These are phyloP conservation scores for Tubosaeta sp. DNA, from an alignment of 768 basidiomycete species.

Conservation along the genomic window DNA sequence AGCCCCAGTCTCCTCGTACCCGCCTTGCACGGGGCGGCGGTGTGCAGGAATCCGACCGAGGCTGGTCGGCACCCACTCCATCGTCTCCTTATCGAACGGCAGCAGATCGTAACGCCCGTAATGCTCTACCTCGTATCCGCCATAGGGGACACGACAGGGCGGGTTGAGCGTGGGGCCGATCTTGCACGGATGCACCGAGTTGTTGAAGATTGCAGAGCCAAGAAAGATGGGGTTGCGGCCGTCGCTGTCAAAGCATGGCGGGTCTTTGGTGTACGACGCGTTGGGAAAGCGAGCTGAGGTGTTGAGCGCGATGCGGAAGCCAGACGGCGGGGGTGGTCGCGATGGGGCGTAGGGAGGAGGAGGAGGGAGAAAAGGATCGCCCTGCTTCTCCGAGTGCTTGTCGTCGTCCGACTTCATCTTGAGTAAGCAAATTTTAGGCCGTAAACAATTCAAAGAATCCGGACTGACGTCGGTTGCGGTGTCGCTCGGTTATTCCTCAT, in stretches of 20 bases:
- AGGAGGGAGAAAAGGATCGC: not conserved
- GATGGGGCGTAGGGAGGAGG: slow-evolving; percentile 21
- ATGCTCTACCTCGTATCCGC: slow-evolving; percentile 57
- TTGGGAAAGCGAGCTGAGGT: slow-evolving; percentile 37
- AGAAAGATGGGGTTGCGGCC: slow-evolving; percentile 58
- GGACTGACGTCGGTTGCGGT: too few species aligned
- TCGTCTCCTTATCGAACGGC: slow-evolving; percentile 58
- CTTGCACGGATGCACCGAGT: slow-evolving; percentile 82
- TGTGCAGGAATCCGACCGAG: slow-evolving; percentile 57
- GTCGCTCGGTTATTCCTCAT: too few species aligned
- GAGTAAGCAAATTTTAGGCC: not conserved
- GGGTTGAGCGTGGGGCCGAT: slow-evolving; percentile 56
- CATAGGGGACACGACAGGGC: slow-evolving; percentile 57
- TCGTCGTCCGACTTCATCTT: slow-evolving; percentile 8
- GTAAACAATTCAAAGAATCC: too few species aligned
- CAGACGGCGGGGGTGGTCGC: slow-evolving; percentile 49
- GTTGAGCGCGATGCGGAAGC: slow-evolving; percentile 57
- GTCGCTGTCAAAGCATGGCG: slow-evolving; percentile 56
- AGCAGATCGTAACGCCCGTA: slow-evolving; percentile 70
- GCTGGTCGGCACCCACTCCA: slow-evolving; percentile 71
- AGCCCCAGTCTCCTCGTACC: slow-evolving; percentile 64
- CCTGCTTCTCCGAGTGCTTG: slow-evolving; percentile 1
- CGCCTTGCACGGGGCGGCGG: slow-evolving; percentile 62
- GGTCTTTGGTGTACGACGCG: slow-evolving; percentile 38
- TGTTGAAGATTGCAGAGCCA: slow-evolving; percentile 65